These are phyloP conservation scores for Phytophthora uliginosa DNA, from an alignment of 352 stramenopile species.

Conservation along the genomic window DNA sequence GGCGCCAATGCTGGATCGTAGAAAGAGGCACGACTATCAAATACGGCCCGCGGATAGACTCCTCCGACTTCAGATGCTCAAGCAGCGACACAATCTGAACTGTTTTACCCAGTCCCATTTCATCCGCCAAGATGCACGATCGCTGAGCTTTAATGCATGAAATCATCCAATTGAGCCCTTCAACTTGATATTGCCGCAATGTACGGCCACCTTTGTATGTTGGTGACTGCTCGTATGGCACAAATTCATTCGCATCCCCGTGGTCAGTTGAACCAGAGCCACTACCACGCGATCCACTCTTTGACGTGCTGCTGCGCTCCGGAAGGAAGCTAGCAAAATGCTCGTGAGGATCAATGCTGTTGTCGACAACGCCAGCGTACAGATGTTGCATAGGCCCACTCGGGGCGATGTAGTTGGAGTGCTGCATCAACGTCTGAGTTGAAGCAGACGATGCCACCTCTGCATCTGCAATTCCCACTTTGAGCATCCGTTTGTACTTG, in stretches of 20 bases:
- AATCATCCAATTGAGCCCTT: constrained; percentile 93
- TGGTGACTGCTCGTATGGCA: constrained; percentile 91
- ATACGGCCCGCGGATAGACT: constrained; percentile 86
- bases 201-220: constrained; percentile 90
- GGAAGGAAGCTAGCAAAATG: constrained; percentile 91
- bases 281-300: constrained; percentile 12
- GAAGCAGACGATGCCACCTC: constrained; percentile 39
- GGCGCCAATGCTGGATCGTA: constrained; percentile 90
- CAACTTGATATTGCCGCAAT: constrained; percentile 86
- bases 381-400: constrained; percentile 90
- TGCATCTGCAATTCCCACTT: constrained; percentile 58
- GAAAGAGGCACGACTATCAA: constrained; percentile 90
- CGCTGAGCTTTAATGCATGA: constrained; percentile 90
- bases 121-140: constrained; percentile 91
- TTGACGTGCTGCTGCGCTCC: constrained; percentile 27
- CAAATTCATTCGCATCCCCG: constrained; percentile 71
- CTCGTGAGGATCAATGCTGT: constrained; percentile 91
- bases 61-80: constrained; percentile 87
- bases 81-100: constrained; percentile 97
- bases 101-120: constrained; percentile 96
- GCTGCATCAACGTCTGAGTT: constrained; percentile 46
- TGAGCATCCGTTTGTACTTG: constrained; percentile 67
- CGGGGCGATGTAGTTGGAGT: constrained; percentile 77
- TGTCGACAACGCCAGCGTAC: constrained; percentile 90
- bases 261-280: constrained; percentile 15